phyloP scores from a whole-genome alignment of 345 rosid genomes.

The Physaria fendleri region DNA sequence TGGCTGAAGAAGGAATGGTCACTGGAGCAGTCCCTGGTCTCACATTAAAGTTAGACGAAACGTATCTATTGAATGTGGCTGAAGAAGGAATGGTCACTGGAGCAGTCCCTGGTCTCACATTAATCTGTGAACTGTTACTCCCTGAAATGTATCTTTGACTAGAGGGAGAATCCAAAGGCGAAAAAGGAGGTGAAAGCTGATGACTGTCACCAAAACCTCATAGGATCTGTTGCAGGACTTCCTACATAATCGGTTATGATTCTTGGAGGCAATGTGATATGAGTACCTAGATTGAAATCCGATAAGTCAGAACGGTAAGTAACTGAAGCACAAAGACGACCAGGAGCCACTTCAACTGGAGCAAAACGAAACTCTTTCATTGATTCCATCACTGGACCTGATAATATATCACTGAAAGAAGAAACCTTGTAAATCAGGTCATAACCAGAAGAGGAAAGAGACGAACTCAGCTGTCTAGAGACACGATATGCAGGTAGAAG shows the following conservation, averaged over 20 bases:
- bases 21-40: slow-evolving; percentile 80
- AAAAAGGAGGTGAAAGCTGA: slow-evolving; percentile 87
- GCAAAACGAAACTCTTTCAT: slow-evolving; percentile 61
- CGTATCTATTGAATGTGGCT: slow-evolving; percentile 42
- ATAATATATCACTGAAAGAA: slow-evolving; percentile 58
- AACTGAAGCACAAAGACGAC: slow-evolving; percentile 55
- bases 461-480: slow-evolving; percentile 61
- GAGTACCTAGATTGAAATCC: slow-evolving; percentile 61
- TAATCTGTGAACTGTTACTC: slow-evolving; percentile 37
- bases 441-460: slow-evolving; percentile 48
- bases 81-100: slow-evolving; percentile 76
- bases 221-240: slow-evolving; percentile 74
- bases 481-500: slow-evolving; percentile 74
- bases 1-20: slow-evolving; percentile 54
- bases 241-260: slow-evolving; percentile 84
- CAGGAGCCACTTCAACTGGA: slow-evolving; percentile 76
- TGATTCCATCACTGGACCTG: slow-evolving; percentile 47
- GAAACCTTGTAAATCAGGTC: slow-evolving; percentile 78
- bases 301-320: slow-evolving; percentile 60
- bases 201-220: slow-evolving; percentile 64
- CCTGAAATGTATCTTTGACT: slow-evolving; percentile 43
- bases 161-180: slow-evolving; percentile 65
- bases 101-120: slow-evolving; percentile 56
- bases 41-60: slow-evolving; percentile 49
- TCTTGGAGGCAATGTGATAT: slow-evolving; percentile 56